A percentile compares a stretch with the other conserved stretches of the same genome.
Conservation (phyloP, 2,329 filamentous ascomycete species). For the Sporothrix schenckii region DNA sequence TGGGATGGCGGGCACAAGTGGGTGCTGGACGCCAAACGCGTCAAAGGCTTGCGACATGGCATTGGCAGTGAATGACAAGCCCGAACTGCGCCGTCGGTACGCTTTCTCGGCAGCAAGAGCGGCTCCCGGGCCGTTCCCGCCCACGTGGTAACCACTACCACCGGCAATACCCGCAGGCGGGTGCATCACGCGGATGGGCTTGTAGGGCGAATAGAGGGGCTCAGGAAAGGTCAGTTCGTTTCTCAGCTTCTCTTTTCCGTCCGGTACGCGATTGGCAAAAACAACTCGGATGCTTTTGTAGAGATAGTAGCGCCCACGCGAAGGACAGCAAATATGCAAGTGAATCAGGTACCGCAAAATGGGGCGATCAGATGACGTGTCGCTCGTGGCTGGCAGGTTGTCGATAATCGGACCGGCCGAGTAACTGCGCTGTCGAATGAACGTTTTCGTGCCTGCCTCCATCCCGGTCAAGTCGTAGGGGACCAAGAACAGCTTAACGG, state of each 20-base stretch:
- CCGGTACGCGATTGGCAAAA: conserved; percentile 93
- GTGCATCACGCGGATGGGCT: conserved; percentile 62
- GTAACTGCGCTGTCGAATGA: conserved; percentile 91
- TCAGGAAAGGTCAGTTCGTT: conserved; percentile 91
- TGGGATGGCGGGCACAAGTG: conserved; percentile 34
- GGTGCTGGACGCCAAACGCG: conserved; percentile 41
- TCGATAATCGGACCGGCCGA: conserved; percentile 84
- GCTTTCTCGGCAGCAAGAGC: conserved; percentile 63
- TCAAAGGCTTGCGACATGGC: conserved; percentile 43
- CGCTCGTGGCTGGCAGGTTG: conserved; percentile 43
- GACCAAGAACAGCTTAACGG: conserved; percentile 91
- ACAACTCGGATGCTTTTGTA: conserved; percentile 93
- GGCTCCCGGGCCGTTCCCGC: conserved; percentile 49
- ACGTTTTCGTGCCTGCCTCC: conserved; percentile 93
- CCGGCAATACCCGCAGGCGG: conserved; percentile 38
- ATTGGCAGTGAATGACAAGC: conserved; percentile 47
- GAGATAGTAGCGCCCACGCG: conserved; percentile 80
- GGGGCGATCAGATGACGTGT: conserved; percentile 57
- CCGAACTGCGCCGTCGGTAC: conserved; percentile 60
- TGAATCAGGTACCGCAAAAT: conserved; percentile 89
- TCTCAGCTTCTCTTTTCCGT: conserved; percentile 87
- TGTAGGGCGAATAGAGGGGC: conserved; percentile 83
- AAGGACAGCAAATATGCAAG: conserved; percentile 86
- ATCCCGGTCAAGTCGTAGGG: conserved; percentile 92
- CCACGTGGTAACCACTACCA: conserved; percentile 33